These are phyloP conservation scores for Colletotrichum liaoningense DNA, from an alignment of 2,329 filamentous ascomycete species.

Conservation along the genomic window DNA sequence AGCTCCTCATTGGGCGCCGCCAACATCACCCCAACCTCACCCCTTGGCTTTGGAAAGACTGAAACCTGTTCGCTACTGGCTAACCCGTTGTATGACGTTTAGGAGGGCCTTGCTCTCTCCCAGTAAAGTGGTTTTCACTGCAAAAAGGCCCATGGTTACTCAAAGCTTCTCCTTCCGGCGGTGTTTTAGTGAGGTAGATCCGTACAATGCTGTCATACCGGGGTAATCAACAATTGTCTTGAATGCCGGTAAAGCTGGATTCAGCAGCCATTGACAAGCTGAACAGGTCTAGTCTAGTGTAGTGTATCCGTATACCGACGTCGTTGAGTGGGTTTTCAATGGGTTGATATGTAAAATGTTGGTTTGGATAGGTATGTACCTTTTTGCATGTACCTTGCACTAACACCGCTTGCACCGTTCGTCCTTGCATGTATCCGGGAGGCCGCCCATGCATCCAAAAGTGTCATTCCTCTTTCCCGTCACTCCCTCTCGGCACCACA, in stretches of 20 bases:
- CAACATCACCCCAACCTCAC: background rate
- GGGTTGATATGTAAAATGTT: background rate
- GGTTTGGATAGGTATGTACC: background rate
- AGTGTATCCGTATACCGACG: background rate
- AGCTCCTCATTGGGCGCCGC: conserved; percentile 19
- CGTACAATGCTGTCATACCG: conserved; percentile 1
- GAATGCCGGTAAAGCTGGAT: background rate
- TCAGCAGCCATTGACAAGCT: background rate
- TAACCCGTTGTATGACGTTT: conserved; percentile 31
- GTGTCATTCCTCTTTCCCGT: background rate
- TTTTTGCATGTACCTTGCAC: background rate
- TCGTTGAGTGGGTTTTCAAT: background rate
- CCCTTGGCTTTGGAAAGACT: conserved; percentile 18
- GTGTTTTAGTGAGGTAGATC: background rate
- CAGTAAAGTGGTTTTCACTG: background rate
- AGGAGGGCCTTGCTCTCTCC: background rate
- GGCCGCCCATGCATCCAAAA: conserved; percentile 10
- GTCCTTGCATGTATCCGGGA: background rate
- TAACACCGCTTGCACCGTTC: background rate
- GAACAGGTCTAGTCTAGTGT: background rate
- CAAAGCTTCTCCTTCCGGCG: background rate
- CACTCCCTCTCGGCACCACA: background rate
- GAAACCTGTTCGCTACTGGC: conserved; percentile 31
- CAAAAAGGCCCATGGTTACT: background rate
- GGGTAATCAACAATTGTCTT: background rate